Evolutionary conservation across 208 protist genomes (phyloP).

Genomic region (Leptomonas pyrrhocoris): DNA sequence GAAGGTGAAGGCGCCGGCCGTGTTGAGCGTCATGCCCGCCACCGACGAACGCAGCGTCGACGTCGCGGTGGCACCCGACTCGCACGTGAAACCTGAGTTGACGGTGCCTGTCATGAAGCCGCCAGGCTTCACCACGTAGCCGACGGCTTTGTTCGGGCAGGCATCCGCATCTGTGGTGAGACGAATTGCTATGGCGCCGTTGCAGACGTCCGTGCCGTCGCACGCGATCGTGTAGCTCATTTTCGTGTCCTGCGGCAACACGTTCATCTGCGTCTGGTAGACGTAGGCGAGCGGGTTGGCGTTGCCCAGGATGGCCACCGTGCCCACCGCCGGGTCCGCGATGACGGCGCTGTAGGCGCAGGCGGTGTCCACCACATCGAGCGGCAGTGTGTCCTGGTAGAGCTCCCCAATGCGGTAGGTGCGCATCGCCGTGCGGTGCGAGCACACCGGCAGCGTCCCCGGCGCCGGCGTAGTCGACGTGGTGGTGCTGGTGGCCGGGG

Average conservation of each 20-base stretch:
- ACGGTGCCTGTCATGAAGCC: slow-evolving; percentile 26
- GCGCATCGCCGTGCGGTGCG: slow-evolving; percentile 23
- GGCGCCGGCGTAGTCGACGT: slow-evolving; percentile 8
- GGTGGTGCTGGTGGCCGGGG: neutral
- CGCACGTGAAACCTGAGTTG: slow-evolving; percentile 24
- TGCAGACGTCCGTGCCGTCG: slow-evolving; percentile 43
- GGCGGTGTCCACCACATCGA: slow-evolving; percentile 31
- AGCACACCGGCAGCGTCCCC: slow-evolving; percentile 26
- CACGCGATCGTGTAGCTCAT: slow-evolving; percentile 44
- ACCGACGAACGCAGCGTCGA: slow-evolving; percentile 31
- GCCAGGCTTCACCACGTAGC: slow-evolving; percentile 29
- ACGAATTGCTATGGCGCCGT: slow-evolving; percentile 33
- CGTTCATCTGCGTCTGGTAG: slow-evolving; percentile 31
- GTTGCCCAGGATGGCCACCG: slow-evolving; percentile 17
- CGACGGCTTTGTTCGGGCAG: slow-evolving; percentile 25
- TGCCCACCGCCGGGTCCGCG: slow-evolving; percentile 30
- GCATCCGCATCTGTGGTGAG: slow-evolving; percentile 29
- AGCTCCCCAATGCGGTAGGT: slow-evolving; percentile 34
- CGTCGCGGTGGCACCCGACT: slow-evolving; percentile 40
- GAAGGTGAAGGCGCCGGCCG: slow-evolving; percentile 45
- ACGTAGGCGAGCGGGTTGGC: slow-evolving; percentile 42
- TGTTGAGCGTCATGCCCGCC: slow-evolving; percentile 20
- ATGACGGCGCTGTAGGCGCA: slow-evolving; percentile 42
- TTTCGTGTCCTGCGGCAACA: slow-evolving; percentile 25
- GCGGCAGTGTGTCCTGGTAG: slow-evolving; percentile 27